Evolutionary conservation across 768 basidiomycete genomes (phyloP).

Genomic region (Collybia mongolica): DNA sequence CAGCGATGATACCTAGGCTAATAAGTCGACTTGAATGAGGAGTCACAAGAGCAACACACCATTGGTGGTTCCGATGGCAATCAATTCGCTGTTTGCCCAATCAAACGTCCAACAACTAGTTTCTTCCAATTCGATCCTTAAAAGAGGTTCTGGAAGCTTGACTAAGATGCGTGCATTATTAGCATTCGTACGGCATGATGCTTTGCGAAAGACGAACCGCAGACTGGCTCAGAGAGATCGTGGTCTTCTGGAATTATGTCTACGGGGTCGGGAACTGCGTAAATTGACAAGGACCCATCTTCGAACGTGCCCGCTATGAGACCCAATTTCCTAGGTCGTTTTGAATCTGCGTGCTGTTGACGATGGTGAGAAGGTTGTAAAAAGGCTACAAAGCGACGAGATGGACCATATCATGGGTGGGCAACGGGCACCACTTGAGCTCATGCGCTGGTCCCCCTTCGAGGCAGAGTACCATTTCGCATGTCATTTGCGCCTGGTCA

Average conservation of each 20-base stretch:
- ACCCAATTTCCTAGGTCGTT: slow-evolving; percentile 63
- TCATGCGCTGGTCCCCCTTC: slow-evolving; percentile 80
- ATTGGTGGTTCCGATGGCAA: slow-evolving; percentile 84
- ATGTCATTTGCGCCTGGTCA: slow-evolving; percentile 54
- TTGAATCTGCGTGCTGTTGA: slow-evolving; percentile 7
- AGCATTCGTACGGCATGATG: not conserved
- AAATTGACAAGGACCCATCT: slow-evolving; percentile 83
- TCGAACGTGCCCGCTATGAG: slow-evolving; percentile 82
- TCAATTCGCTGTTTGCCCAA: slow-evolving; percentile 83
- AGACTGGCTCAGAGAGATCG: slow-evolving; percentile 38
- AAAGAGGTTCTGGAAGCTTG: slow-evolving; percentile 55
- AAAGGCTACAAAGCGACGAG: not conserved
- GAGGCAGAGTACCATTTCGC: slow-evolving; percentile 84
- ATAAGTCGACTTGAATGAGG: slow-evolving; percentile 57
- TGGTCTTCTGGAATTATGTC: slow-evolving; percentile 33
- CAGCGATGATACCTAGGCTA: slow-evolving; percentile 52
- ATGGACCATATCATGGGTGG: slow-evolving; percentile 61
- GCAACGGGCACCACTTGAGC: slow-evolving; percentile 92
- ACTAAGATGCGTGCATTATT: slow-evolving; percentile 37
- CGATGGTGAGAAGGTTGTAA: not conserved
- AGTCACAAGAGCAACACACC: slow-evolving; percentile 41
- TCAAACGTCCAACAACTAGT: slow-evolving; percentile 79
- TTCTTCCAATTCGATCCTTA: slow-evolving; percentile 75
- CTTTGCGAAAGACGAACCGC: slow-evolving; percentile 37
- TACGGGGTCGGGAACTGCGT: slow-evolving; percentile 76